Percentiles rank a stretch among this genome's conserved stretches.
phyloP scores from a whole-genome alignment of 768 basidiomycete species.

The Strobilomyces echinocephalus region DNA sequence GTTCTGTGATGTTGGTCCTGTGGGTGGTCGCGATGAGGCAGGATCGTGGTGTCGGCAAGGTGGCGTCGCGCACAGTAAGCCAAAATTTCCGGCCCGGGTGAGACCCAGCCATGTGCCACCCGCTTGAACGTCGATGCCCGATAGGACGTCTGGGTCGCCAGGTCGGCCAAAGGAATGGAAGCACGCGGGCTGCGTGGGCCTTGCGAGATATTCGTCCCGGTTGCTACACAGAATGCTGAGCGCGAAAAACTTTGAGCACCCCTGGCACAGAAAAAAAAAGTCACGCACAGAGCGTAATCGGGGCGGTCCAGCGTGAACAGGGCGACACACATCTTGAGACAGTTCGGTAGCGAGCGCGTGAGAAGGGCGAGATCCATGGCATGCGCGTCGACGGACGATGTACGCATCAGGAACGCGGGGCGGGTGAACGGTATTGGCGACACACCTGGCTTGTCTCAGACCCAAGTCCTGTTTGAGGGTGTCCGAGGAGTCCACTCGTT shows the following conservation, averaged over 20 bases:
- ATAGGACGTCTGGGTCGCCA: slow-evolving; percentile 46
- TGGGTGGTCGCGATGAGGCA: neutral
- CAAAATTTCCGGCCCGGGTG: slow-evolving; percentile 58
- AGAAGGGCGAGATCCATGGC: neutral
- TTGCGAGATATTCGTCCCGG: slow-evolving; percentile 66
- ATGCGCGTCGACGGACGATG: neutral
- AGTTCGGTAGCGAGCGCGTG: neutral
- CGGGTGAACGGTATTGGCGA: neutral
- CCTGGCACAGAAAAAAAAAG: neutral
- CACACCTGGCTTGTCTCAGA: neutral
- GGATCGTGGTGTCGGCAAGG: neutral
- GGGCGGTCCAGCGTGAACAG: slow-evolving; percentile 75
- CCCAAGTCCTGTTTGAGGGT: neutral
- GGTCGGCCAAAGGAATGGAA: slow-evolving; percentile 60
- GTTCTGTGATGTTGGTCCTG: slow-evolving; percentile 85
- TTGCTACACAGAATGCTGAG: slow-evolving; percentile 69
- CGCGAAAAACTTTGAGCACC: neutral
- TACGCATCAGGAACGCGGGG: neutral
- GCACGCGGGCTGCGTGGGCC: slow-evolving; percentile 61
- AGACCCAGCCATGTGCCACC: slow-evolving; percentile 86
- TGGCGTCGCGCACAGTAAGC: slow-evolving; percentile 55
- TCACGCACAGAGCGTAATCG: slow-evolving; percentile 67
- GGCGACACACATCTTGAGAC: slow-evolving; percentile 63
- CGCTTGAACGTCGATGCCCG: slow-evolving; percentile 66
- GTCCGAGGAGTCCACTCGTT: neutral